A percentile compares a stretch with the other conserved stretches of the same genome.
Evolutionary conservation across 2,329 filamentous ascomycete genomes (phyloP).

Genomic region (Trichoderma atrobrunneum): DNA sequence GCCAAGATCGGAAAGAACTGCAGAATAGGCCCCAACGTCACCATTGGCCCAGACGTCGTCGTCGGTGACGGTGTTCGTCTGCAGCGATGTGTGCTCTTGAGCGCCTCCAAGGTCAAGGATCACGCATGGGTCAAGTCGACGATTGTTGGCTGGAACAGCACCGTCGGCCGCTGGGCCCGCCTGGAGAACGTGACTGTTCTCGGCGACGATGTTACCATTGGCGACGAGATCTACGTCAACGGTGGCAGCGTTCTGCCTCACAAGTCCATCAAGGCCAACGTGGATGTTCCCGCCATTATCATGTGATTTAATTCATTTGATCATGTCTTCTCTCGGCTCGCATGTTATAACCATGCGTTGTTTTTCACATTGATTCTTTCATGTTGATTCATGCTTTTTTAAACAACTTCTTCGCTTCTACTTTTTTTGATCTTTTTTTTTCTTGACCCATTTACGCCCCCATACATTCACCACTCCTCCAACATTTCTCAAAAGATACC

Average conservation of each 20-base stretch:
- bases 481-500: slow-evolving; percentile 17
- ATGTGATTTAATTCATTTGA: slow-evolving; percentile 47
- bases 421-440: not conserved
- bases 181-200: slow-evolving; percentile 98
- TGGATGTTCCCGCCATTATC: slow-evolving; percentile 73
- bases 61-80: slow-evolving; percentile 91
- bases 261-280: slow-evolving; percentile 98
- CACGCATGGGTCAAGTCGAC: slow-evolving; percentile 99
- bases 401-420: not conserved
- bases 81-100: slow-evolving; percentile 86
- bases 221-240: slow-evolving; percentile 98
- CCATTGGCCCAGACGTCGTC: slow-evolving; percentile 88
- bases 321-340: not conserved
- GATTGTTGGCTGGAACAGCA: slow-evolving; percentile 98
- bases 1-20: slow-evolving; percentile 98
- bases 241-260: slow-evolving; percentile 92
- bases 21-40: slow-evolving; percentile 95
- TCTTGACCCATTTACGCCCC: not conserved
- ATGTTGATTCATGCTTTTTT: not conserved
- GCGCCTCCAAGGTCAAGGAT: slow-evolving; percentile 93
- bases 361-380: not conserved
- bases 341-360: not conserved
- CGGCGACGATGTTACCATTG: slow-evolving; percentile 95
- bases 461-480: slow-evolving; percentile 18
- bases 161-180: slow-evolving; percentile 90